Evolutionary conservation across 768 basidiomycete genomes (phyloP), one percentile per base, ranked within the genome.

Genomic region (Suillus tomentosus): DNA sequence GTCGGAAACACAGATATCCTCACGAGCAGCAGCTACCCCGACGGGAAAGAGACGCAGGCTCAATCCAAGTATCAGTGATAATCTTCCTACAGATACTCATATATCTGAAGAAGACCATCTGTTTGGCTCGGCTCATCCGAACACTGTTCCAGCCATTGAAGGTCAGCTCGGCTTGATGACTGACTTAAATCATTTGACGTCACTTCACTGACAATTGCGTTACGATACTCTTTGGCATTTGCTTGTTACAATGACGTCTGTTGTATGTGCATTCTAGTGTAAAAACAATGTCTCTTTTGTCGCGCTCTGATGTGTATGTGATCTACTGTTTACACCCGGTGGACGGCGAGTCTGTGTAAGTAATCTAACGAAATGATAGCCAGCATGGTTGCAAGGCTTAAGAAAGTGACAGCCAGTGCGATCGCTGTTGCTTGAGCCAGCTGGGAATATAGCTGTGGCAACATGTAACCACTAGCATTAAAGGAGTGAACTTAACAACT

Each of bases 401-500:
- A 45, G 19, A 45, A 45, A 45, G 45, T 45, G 45, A 45, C 45
- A 45, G 45, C 17, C 17, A 45, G 19, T 45, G 45, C 3, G 45
- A 45, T 10, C n/a, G 19, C 45, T 45, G 45, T 45, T 45, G 45
- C 45, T 45, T 45, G 45, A 45, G 45, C 45, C 45, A 45, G 45
- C 45, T n/a, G 45, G 45, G 45, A 45, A 45, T 45, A 45, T 45
- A 9, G 45, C 45, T 45, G 45, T 45, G 45, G 45, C 45, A 45
- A 45, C 19, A 45, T 45, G 45, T 45, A 2, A 45, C 45, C 45
- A 45, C 19, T n/a, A 45, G 45, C 45, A 45, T 45, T 45, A 9
- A 9, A 45, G 45, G n/a, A 45, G 45, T 45, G 45, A 45, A 45
- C 45, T 10, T 45, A 45, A 45, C 45, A 45, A 45, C 45, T 45